These are phyloP conservation scores for Wallacemonas sp. DNA, from an alignment of 208 protist species.

Conservation along the genomic window DNA sequence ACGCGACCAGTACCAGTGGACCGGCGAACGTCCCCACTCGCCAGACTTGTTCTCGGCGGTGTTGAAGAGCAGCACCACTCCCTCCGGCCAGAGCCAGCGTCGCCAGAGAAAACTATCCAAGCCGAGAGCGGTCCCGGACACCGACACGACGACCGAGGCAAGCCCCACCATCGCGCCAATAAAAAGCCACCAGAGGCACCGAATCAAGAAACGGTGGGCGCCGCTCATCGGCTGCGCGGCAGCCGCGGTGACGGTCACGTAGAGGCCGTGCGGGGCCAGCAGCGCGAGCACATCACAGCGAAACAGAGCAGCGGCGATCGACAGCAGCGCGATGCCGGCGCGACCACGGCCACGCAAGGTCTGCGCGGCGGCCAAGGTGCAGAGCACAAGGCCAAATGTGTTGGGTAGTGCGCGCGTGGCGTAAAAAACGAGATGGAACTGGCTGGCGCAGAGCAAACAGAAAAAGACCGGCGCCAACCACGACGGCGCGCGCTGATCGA, in stretches of 20 bases:
- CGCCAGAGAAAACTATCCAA: conserved; percentile 91
- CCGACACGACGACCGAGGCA: too few relatives aligned
- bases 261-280: conserved; percentile 48
- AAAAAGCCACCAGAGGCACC: conserved; percentile 19
- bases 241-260: conserved; percentile 4
- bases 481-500: neutral
- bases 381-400: conserved; percentile 77
- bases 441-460: conserved; percentile 40
- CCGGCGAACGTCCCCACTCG: conserved; percentile 82
- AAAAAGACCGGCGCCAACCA: conserved; percentile 29
- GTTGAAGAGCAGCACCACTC: conserved; percentile 92
- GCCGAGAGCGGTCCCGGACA: conserved; percentile 28
- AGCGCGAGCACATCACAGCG: conserved; percentile 82
- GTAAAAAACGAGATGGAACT: conserved; percentile 95
- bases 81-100: conserved; percentile 89
- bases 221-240: too few relatives aligned
- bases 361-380: conserved; percentile 44
- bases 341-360: conserved; percentile 34
- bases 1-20: conserved; percentile 85
- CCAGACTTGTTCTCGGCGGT: conserved; percentile 77
- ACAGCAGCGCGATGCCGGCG: conserved; percentile 26
- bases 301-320: conserved; percentile 65
- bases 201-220: neutral
- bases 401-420: conserved; percentile 89
- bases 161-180: conserved; percentile 28